Conservation (phyloP, 495 filamentous ascomycete species). For the Trypethelium eluteriae region DNA sequence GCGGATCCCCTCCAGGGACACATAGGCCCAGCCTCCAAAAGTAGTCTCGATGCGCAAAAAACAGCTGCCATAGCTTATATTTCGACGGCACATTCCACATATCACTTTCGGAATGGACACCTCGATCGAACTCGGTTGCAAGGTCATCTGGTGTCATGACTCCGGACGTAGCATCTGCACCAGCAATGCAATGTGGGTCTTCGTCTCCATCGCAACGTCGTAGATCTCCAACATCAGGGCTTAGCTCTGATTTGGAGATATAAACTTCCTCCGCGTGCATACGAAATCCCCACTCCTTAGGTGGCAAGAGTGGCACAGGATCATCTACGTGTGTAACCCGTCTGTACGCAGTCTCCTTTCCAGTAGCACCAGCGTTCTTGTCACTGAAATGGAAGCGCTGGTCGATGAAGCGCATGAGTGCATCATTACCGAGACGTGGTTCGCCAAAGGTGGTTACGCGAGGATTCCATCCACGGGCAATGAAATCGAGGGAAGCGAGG, state of each 20-base stretch:
- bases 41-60: conserved; percentile 92
- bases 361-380: conserved; percentile 27
- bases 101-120: conserved; percentile 25
- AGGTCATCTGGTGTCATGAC: conserved; percentile 14
- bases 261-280: conserved; percentile 82
- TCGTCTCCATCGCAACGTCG: conserved; percentile 59
- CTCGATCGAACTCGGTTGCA: background rate
- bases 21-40: conserved; percentile 91
- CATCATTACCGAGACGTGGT: conserved; percentile 72
- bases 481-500: conserved; percentile 72
- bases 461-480: conserved; percentile 59
- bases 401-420: conserved; percentile 61
- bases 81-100: conserved; percentile 49
- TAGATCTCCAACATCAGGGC: conserved; percentile 61
- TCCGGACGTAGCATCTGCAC: conserved; percentile 29
- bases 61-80: conserved; percentile 78
- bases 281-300: conserved; percentile 77
- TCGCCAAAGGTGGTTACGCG: conserved; percentile 88
- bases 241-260: conserved; percentile 62
- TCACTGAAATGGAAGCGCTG: conserved; percentile 49
- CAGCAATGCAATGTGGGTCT: conserved; percentile 63
- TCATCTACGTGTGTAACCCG: conserved; percentile 81
- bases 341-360: conserved; percentile 46
- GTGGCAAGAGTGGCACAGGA: conserved; percentile 80
- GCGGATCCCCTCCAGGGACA: conserved; percentile 72